Conservation (phyloP, 2,329 filamentous ascomycete genomes). For the Triangularia verruculosa region DNA sequence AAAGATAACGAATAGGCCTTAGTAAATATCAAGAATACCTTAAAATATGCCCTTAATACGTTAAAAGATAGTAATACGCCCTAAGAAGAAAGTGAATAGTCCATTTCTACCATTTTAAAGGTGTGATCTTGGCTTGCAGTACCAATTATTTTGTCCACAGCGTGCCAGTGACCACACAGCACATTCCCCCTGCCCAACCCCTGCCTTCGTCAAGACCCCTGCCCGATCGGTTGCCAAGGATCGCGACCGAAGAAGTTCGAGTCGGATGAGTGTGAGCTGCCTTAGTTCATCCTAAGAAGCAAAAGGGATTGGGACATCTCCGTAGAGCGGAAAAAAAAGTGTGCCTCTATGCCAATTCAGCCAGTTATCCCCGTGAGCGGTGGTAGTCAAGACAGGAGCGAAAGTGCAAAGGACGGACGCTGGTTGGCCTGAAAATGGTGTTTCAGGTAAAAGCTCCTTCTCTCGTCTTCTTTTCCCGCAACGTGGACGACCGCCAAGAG, state of each 20-base stretch:
- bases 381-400: conserved; percentile 12
- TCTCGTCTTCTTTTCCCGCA: neutral
- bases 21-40: no score
- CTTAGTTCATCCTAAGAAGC: neutral
- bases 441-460: conserved; percentile 26
- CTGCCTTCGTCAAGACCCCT: conserved; percentile 13
- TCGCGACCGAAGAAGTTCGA: conserved; percentile 2
- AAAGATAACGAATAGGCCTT: no score
- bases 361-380: neutral
- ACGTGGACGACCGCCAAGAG: neutral
- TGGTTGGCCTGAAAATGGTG: conserved; percentile 24
- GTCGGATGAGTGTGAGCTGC: neutral
- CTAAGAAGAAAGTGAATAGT: no score
- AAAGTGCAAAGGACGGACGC: conserved; percentile 13
- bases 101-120: no score
- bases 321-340: neutral
- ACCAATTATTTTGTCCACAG: no score
- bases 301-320: neutral
- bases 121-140: no score
- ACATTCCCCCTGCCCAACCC: conserved; percentile 12
- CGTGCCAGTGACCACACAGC: conserved; percentile 6
- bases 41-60: no score
- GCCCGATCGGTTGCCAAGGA: conserved; percentile 5
- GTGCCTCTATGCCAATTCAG: conserved; percentile 3
- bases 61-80: no score